These are phyloP conservation scores for Eucalyptus pumila DNA, from an alignment of 345 rosid species.

Conservation along the genomic window DNA sequence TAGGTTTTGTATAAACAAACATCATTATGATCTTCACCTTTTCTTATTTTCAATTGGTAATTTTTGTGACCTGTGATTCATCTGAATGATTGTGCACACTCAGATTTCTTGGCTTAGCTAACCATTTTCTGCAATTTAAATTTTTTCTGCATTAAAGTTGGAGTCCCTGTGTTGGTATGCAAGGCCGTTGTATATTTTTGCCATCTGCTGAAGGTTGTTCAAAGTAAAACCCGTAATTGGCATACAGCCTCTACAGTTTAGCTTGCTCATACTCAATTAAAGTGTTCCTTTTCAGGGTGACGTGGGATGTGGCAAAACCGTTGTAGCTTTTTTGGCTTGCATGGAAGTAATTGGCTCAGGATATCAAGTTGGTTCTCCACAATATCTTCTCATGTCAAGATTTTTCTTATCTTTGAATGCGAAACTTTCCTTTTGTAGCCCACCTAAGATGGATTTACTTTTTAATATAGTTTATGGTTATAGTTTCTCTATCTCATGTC, in stretches of 20 bases:
- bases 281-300: conserved; percentile 55
- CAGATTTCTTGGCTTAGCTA: neutral
- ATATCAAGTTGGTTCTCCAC: conserved; percentile 57
- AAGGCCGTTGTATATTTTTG: neutral
- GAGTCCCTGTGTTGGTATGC: neutral
- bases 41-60: neutral
- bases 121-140: neutral
- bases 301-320: conserved; percentile 98
- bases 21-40: neutral
- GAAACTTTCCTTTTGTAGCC: neutral
- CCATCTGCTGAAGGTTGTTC: neutral
- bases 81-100: neutral
- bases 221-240: neutral
- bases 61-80: neutral
- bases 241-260: neutral
- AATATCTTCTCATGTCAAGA: neutral
- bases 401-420: neutral
- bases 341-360: conserved; percentile 94
- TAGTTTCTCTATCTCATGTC: neutral
- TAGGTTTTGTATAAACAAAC: neutral
- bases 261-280: neutral
- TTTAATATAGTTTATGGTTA: neutral
- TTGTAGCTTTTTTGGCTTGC: conserved; percentile 91
- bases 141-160: neutral
- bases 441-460: neutral